These are phyloP conservation scores for Colletotrichum viniferum DNA, from an alignment of 2,329 filamentous ascomycete species.

Conservation along the genomic window DNA sequence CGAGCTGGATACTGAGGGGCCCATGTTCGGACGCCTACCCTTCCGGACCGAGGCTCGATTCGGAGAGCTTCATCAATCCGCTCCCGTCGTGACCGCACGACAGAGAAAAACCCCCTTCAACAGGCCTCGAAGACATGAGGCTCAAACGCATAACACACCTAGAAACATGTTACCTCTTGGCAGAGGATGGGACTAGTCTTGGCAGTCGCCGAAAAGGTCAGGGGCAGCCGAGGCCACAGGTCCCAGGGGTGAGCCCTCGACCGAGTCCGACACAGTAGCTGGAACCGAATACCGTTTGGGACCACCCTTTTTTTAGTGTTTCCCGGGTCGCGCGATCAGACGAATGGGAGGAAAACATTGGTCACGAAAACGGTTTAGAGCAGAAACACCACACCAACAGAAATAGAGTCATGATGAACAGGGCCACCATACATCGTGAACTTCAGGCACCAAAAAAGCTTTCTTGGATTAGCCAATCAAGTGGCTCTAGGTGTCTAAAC, in stretches of 20 bases:
- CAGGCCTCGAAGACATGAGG: not conserved
- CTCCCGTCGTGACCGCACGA: not conserved
- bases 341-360: not conserved
- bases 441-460: not conserved
- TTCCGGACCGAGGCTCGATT: not conserved
- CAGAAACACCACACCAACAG: not conserved
- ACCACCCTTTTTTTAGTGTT: not conserved
- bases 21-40: not conserved
- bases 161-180: constrained; percentile 1
- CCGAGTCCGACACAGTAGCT: not conserved
- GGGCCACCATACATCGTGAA: not conserved
- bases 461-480: not conserved
- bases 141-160: not conserved
- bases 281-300: constrained; percentile 9
- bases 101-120: not conserved
- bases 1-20: not conserved
- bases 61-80: not conserved
- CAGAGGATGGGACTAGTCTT: not conserved
- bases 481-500: constrained; percentile 9
- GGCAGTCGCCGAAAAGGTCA: not conserved
- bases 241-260: not conserved
- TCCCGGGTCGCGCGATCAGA: not conserved
- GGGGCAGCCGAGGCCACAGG: not conserved
- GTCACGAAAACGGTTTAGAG: not conserved
- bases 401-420: not conserved